A percentile compares a stretch with the other conserved stretches of the same genome.
These are phyloP conservation scores for Salix arbutifolia DNA, from an alignment of 345 rosid species.

Conservation along the genomic window DNA sequence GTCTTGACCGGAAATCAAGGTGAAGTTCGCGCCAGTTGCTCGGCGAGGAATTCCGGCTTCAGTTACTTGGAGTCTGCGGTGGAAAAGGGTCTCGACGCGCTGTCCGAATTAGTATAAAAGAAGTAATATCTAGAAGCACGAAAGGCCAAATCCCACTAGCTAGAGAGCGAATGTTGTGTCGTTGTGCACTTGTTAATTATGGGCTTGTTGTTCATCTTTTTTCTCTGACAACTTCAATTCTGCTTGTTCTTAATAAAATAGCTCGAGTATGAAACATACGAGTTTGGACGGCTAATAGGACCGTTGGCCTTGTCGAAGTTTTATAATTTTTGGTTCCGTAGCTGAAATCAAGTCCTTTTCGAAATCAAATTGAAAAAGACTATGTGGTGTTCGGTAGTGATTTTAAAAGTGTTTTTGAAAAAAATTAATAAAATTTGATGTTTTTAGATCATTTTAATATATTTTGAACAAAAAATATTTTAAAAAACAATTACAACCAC, in stretches of 20 bases:
- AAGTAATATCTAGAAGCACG: neutral
- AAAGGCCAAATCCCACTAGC: neutral
- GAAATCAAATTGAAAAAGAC: no score
- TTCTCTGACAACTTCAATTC: neutral
- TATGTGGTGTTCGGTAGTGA: no score
- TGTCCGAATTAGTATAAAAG: conserved; percentile 20
- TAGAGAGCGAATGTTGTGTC: neutral
- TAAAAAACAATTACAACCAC: no score
- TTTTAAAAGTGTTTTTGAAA: no score
- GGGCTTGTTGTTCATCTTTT: neutral
- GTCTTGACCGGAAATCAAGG: conserved; percentile 62
- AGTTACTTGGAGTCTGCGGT: conserved; percentile 35
- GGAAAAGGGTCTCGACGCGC: conserved; percentile 42
- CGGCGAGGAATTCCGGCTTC: conserved; percentile 48
- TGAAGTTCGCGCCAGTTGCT: conserved; percentile 74
- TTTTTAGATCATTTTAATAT: no score
- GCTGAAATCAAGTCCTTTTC: no score
- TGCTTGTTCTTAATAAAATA: neutral
- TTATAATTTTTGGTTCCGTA: no score
- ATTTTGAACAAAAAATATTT: no score
- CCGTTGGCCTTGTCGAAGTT: neutral
- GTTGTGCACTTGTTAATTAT: neutral
- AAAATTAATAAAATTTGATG: no score
- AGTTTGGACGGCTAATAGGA: neutral
- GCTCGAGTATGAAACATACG: neutral